Conservation (phyloP, 2,329 filamentous ascomycete species). For the Aspergillus calidoustus region DNA sequence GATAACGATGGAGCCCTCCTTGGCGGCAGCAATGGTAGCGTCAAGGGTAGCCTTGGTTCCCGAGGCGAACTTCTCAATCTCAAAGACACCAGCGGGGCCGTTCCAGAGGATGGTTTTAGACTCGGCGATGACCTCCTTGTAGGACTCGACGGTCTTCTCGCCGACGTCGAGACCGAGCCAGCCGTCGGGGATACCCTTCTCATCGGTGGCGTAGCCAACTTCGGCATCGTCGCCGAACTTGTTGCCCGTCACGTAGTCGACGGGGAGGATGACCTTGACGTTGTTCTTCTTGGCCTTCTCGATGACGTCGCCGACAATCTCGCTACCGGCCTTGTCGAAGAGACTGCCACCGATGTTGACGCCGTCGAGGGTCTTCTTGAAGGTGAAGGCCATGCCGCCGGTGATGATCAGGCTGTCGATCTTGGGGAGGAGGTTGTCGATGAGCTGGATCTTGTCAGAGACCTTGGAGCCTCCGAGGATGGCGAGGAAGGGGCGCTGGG, state of each 20-base stretch:
- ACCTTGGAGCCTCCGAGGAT: slow-evolving; percentile 99
- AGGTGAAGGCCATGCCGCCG: slow-evolving; percentile 98
- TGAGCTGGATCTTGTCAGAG: slow-evolving; percentile 99
- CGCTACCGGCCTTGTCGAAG: slow-evolving; percentile 91
- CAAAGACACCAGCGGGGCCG: slow-evolving; percentile 94
- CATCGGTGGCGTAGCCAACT: slow-evolving; percentile 80
- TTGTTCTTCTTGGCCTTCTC: slow-evolving; percentile 97
- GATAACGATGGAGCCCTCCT: slow-evolving; percentile 92
- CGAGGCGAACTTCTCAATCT: slow-evolving; percentile 90
- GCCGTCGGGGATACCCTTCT: slow-evolving; percentile 88
- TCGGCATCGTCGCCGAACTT: slow-evolving; percentile 88
- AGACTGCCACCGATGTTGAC: slow-evolving; percentile 88
- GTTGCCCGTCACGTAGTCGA: slow-evolving; percentile 95
- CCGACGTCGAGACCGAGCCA: slow-evolving; percentile 99
- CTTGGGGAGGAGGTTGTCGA: slow-evolving; percentile 98
- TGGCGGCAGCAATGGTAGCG: slow-evolving; percentile 78
- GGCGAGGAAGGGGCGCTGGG: slow-evolving; percentile 94
- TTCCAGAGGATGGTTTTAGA: slow-evolving; percentile 99
- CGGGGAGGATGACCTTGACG: slow-evolving; percentile 91
- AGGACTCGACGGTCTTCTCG: slow-evolving; percentile 83
- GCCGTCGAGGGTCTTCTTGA: slow-evolving; percentile 97
- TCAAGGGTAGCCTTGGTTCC: slow-evolving; percentile 93
- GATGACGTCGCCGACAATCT: slow-evolving; percentile 85
- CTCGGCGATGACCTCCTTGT: slow-evolving; percentile 82
- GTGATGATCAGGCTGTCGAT: slow-evolving; percentile 96